phyloP scores from a whole-genome alignment of 306 rosid genomes.

The Rubus idaeus region DNA sequence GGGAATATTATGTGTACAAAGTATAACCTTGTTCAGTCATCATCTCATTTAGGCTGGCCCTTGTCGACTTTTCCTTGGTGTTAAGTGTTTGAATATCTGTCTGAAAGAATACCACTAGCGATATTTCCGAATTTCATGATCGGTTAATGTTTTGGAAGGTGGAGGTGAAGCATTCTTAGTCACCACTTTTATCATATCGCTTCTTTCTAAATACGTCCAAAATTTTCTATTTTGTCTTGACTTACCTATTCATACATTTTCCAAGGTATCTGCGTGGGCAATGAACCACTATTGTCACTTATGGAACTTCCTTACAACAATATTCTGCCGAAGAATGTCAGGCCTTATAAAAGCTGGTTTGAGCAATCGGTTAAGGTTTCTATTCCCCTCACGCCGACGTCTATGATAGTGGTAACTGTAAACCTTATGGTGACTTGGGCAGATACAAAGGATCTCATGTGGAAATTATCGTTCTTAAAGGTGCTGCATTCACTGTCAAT shows the following conservation, averaged over 20 bases:
- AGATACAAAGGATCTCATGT: conserved; percentile 63
- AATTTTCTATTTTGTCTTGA: conserved; percentile 17
- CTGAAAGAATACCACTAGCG: not conserved
- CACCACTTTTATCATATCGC: not conserved
- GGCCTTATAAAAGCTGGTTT: conserved; percentile 81
- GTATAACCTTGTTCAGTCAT: not conserved
- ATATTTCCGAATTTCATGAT: not conserved
- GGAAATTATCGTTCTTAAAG: conserved; percentile 70
- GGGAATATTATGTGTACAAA: not conserved
- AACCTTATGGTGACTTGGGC: conserved; percentile 81
- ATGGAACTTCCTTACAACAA: conserved; percentile 58
- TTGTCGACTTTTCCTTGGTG: not conserved
- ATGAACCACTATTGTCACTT: conserved; percentile 83
- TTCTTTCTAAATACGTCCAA: conserved; percentile 7
- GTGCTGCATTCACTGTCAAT: conserved; percentile 77
- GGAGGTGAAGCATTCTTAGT: no score
- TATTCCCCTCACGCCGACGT: conserved; percentile 74
- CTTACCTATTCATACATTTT: conserved; percentile 27
- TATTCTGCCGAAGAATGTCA: conserved; percentile 76
- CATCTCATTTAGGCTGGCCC: not conserved
- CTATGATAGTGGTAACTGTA: conserved; percentile 41
- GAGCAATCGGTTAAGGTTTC: conserved; percentile 70
- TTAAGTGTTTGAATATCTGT: not conserved
- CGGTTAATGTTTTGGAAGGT: no score
- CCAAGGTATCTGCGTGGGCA: conserved; percentile 94